Conservation (phyloP, 2,329 filamentous ascomycete species). For the Thielaviopsis musarum region DNA sequence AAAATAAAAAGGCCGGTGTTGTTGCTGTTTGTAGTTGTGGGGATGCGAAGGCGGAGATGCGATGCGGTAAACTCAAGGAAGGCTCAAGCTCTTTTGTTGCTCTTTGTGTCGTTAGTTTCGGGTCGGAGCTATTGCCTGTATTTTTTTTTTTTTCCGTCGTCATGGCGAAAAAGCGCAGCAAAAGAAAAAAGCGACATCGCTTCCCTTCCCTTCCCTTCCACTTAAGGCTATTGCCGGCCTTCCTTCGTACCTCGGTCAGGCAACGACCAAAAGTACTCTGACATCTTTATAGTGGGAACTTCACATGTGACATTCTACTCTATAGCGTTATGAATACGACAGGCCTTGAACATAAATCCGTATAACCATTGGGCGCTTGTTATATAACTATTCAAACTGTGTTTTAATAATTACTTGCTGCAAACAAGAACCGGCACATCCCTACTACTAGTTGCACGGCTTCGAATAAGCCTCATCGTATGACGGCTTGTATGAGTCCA, state of each 20-base stretch:
- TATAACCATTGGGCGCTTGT: too few species aligned
- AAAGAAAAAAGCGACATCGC: conserved; percentile 11
- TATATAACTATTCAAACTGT: neutral
- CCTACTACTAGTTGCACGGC: neutral
- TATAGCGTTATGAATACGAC: too few species aligned
- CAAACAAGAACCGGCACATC: too few species aligned
- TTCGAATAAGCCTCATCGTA: neutral
- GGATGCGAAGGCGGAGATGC: neutral
- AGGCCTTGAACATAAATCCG: too few species aligned
- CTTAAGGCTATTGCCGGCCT: conserved; percentile 6
- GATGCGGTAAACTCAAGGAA: neutral
- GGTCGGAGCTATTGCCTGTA: neutral
- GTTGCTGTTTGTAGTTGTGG: neutral
- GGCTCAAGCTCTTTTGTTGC: neutral
- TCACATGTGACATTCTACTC: neutral
- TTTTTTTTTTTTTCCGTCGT: conserved; percentile 3
- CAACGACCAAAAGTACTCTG: conserved; percentile 2
- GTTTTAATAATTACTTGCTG: neutral
- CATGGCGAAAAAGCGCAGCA: neutral
- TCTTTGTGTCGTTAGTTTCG: neutral
- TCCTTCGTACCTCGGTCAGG: conserved; percentile 6
- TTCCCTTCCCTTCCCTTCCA: conserved; percentile 1
- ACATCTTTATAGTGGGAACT: neutral
- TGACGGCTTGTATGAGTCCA: conserved; percentile 10
- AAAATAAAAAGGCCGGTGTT: neutral